A percentile compares a stretch with the other conserved stretches of the same genome.
phyloP scores from a whole-genome alignment of 1,139 yeast genomes.

The Komagataea norvegica region DNA sequence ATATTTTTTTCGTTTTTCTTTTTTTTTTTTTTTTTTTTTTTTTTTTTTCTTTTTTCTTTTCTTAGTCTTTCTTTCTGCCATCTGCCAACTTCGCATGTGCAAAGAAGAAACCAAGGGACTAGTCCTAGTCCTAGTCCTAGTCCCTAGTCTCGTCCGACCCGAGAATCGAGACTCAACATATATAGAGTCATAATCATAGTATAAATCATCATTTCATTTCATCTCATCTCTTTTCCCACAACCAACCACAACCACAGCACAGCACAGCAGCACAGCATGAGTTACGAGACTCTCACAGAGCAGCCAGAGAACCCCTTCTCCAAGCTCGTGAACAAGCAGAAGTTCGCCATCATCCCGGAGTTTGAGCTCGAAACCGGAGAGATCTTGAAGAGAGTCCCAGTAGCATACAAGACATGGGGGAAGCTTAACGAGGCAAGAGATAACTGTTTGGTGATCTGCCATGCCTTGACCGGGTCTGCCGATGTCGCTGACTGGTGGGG shows the following conservation, averaged over 20 bases:
- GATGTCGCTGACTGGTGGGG: slow-evolving; percentile 99
- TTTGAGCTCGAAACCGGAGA: slow-evolving; percentile 82
- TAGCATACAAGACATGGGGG: slow-evolving; percentile 97
- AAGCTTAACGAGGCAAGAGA: slow-evolving; percentile 57
- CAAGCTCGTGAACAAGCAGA: slow-evolving; percentile 71
- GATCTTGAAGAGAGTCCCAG: slow-evolving; percentile 65
- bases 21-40: too few species aligned
- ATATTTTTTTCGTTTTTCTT: too few species aligned
- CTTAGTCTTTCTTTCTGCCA: too few species aligned
- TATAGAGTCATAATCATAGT: too few species aligned
- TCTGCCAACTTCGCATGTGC: too few species aligned
- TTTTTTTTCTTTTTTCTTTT: too few species aligned
- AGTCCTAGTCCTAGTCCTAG: too few species aligned
- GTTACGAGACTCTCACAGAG: slow-evolving; percentile 11
- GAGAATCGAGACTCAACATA: too few species aligned
- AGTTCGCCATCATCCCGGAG: slow-evolving; percentile 74
- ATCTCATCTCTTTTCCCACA: slow-evolving; percentile 1
- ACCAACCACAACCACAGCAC: not conserved
- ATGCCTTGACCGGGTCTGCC: slow-evolving; percentile 92
- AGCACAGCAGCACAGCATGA: slow-evolving; percentile 9
- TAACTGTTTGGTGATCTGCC: slow-evolving; percentile 84
- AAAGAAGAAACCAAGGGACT: too few species aligned
- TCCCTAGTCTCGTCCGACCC: too few species aligned
- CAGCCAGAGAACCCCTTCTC: slow-evolving; percentile 58
- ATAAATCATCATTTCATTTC: slow-evolving; percentile 1